phyloP scores from a whole-genome alignment of 805 yeast genomes.

The Komagataella pastoris region DNA sequence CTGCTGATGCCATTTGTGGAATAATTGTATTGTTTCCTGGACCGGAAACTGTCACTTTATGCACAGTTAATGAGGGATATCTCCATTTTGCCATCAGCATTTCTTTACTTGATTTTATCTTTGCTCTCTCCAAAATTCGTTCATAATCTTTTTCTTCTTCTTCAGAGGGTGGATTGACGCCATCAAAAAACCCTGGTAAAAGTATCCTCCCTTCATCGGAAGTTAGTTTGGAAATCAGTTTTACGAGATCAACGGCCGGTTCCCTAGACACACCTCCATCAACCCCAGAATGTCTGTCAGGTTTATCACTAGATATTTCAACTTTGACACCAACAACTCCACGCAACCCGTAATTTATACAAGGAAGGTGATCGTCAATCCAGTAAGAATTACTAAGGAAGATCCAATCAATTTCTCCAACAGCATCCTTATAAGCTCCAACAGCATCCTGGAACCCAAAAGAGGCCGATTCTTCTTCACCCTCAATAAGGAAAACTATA shows the following conservation, averaged over 20 bases:
- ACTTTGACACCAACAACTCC: conserved; percentile 82
- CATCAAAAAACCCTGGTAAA: conserved; percentile 60
- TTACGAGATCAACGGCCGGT: conserved; percentile 78
- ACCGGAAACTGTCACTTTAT: conserved; percentile 75
- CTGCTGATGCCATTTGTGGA: conserved; percentile 67
- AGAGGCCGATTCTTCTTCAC: conserved; percentile 93
- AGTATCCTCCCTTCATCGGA: conserved; percentile 39
- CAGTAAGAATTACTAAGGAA: conserved; percentile 85
- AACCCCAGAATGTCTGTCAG: conserved; percentile 92
- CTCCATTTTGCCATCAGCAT: conserved; percentile 77
- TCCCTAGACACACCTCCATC: conserved; percentile 88
- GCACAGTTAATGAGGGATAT: conserved; percentile 79
- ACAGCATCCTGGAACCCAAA: conserved; percentile 69
- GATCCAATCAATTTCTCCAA: conserved; percentile 82
- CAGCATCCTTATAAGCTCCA: conserved; percentile 28
- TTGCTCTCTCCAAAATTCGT: conserved; percentile 34
- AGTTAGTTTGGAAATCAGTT: conserved; percentile 52
- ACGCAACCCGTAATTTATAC: conserved; percentile 86
- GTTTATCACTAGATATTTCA: conserved; percentile 54
- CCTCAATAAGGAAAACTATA: conserved; percentile 77
- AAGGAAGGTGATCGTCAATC: conserved; percentile 82
- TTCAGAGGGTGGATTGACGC: conserved; percentile 42
- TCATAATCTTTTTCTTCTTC: conserved; percentile 51
- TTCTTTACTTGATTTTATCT: conserved; percentile 16
- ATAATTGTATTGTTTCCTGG: conserved; percentile 85